Conservation (phyloP, 768 basidiomycete genomes). For the Leucocoprinus leucothites region DNA sequence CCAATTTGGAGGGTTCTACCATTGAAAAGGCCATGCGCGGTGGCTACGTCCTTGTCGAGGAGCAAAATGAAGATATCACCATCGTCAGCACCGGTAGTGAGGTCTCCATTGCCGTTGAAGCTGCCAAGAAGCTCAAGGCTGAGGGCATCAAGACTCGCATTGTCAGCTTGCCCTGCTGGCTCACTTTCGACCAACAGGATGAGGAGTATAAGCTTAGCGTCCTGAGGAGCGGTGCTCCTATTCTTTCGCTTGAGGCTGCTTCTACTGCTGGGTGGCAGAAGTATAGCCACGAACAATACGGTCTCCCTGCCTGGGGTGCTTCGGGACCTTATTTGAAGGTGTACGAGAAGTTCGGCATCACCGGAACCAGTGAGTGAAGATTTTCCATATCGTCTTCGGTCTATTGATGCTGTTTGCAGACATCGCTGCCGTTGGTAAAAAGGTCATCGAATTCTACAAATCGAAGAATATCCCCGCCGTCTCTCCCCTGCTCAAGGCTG, state of each 20-base stretch:
- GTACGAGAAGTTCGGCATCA: conserved; percentile 89
- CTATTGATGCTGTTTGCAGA: conserved; percentile 34
- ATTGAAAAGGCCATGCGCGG: conserved; percentile 82
- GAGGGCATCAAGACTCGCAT: conserved; percentile 80
- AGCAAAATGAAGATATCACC: conserved; percentile 76
- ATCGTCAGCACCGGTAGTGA: conserved; percentile 90
- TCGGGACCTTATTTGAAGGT: conserved; percentile 90
- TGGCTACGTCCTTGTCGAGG: conserved; percentile 88
- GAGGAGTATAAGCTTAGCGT: conserved; percentile 80
- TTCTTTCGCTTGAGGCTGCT: conserved; percentile 85
- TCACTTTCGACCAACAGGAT: conserved; percentile 81
- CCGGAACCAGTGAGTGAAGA: conserved; percentile 57
- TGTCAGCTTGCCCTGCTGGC: conserved; percentile 89
- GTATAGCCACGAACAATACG: conserved; percentile 89
- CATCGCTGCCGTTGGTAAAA: conserved; percentile 80
- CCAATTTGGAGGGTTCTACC: conserved; percentile 84
- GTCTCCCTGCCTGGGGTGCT: conserved; percentile 75
- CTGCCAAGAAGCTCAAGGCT: conserved; percentile 72
- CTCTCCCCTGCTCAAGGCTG: conserved; percentile 78
- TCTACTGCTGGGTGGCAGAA: conserved; percentile 83
- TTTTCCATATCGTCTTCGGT: not conserved
- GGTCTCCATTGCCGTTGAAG: conserved; percentile 84
- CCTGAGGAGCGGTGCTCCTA: conserved; percentile 84
- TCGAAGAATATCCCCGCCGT: conserved; percentile 63
- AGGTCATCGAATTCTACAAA: conserved; percentile 87